phyloP scores from a whole-genome alignment of 2,329 filamentous ascomycete genomes.

The Macroventuria anomochaeta region DNA sequence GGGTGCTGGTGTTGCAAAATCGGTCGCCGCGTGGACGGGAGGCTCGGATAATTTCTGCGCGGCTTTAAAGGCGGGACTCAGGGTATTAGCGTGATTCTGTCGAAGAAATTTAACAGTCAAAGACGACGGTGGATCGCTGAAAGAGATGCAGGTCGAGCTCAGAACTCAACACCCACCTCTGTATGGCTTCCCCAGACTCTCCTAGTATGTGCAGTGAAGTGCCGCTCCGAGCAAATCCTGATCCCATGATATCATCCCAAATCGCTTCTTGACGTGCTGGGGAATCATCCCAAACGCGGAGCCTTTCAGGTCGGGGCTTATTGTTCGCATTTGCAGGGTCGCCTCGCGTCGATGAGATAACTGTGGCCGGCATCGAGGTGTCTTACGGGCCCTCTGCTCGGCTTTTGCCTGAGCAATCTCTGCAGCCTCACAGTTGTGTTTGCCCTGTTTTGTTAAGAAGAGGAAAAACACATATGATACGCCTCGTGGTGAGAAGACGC shows the following conservation, averaged over 20 bases:
- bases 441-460: too few species aligned
- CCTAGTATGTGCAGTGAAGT: background rate
- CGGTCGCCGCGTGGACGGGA: constrained; percentile 39
- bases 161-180: background rate
- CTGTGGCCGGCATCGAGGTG: background rate
- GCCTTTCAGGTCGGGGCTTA: background rate
- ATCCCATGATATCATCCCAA: background rate
- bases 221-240: background rate
- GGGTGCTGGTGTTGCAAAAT: constrained; percentile 41
- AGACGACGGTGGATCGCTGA: background rate
- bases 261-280: background rate
- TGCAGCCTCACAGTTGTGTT: too few species aligned
- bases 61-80: background rate
- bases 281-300: background rate
- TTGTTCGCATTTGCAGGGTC: background rate
- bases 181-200: background rate
- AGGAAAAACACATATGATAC: too few species aligned
- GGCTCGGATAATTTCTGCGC: too few species aligned
- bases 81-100: background rate
- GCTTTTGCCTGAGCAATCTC: too few species aligned
- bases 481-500: too few species aligned
- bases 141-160: background rate
- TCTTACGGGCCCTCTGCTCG: background rate
- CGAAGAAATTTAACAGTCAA: too few species aligned
- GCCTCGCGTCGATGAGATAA: background rate